Conservation (phyloP, 2,329 filamentous ascomycete genomes). For the Niveomyces coronatus region DNA sequence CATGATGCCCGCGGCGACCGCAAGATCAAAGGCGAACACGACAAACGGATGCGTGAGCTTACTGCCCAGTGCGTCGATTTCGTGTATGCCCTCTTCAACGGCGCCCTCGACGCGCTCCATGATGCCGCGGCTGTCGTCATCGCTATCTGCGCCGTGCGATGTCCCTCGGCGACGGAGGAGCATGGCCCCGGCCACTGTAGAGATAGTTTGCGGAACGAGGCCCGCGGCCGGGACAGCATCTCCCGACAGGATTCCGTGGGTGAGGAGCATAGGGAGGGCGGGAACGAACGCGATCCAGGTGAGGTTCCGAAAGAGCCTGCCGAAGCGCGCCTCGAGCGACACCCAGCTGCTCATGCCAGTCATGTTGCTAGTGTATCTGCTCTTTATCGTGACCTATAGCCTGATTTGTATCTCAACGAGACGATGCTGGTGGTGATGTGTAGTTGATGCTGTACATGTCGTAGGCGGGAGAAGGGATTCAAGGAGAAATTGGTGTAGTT, state of each 20-base stretch:
- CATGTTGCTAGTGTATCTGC: background rate
- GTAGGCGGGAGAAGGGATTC: too few species aligned
- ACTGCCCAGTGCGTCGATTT: slow-evolving; percentile 5
- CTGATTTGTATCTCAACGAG: too few species aligned
- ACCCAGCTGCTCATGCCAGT: slow-evolving; percentile 5
- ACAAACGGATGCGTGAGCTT: slow-evolving; percentile 22
- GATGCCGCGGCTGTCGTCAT: background rate
- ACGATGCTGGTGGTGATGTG: background rate
- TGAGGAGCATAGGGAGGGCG: slow-evolving; percentile 29
- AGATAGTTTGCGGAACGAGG: slow-evolving; percentile 28
- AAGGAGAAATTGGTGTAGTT: too few species aligned
- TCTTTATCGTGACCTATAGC: too few species aligned
- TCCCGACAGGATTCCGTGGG: slow-evolving; percentile 53
- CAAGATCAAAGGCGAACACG: slow-evolving; percentile 27
- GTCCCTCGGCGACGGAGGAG: slow-evolving; percentile 12
- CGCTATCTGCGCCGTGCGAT: background rate
- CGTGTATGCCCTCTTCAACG: slow-evolving; percentile 7
- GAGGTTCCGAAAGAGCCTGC: slow-evolving; percentile 23
- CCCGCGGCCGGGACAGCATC: slow-evolving; percentile 38
- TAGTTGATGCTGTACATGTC: too few species aligned
- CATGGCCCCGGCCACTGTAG: slow-evolving; percentile 19
- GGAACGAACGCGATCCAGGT: slow-evolving; percentile 27
- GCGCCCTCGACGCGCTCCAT: slow-evolving; percentile 7
- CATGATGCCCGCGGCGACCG: slow-evolving; percentile 27
- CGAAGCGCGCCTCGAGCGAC: slow-evolving; percentile 9